Percentiles rank a stretch among this genome's conserved stretches.
phyloP scores from a whole-genome alignment of 2,329 filamentous ascomycete genomes.

The Leptoxyphium fumago region DNA sequence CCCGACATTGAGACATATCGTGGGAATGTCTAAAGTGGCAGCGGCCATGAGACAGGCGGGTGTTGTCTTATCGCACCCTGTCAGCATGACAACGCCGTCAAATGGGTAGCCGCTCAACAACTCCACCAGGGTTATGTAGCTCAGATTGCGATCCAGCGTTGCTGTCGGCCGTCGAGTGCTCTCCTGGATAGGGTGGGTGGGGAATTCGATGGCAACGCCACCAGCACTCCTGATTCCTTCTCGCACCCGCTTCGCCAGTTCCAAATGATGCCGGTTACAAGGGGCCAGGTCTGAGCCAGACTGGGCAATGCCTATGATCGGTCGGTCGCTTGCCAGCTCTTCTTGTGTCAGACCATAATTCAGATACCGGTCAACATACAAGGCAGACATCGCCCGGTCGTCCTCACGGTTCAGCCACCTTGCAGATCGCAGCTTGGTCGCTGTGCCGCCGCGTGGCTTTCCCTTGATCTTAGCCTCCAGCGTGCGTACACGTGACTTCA shows the following conservation, averaged over 20 bases:
- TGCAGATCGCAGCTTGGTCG: conserved; percentile 11
- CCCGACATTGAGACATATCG: conserved; percentile 18
- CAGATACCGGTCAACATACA: conserved; percentile 18
- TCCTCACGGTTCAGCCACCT: conserved; percentile 17
- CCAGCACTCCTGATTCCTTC: conserved; percentile 17
- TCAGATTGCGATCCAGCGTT: conserved; percentile 16
- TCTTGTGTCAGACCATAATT: conserved; percentile 17
- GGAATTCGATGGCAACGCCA: conserved; percentile 18
- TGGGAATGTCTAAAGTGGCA: conserved; percentile 17
- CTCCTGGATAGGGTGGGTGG: conserved; percentile 19
- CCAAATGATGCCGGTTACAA: conserved; percentile 17
- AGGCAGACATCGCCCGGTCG: conserved; percentile 15
- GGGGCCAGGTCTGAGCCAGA: conserved; percentile 17
- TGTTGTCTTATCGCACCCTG: conserved; percentile 19
- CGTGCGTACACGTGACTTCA: conserved; percentile 15
- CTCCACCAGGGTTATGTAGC: conserved; percentile 16
- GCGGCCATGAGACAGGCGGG: conserved; percentile 19
- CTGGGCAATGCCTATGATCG: conserved; percentile 19
- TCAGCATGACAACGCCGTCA: conserved; percentile 17
- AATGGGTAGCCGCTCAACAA: conserved; percentile 18
- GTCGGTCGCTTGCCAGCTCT: conserved; percentile 14
- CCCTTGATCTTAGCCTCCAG: conserved; percentile 14
- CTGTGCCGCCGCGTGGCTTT: conserved; percentile 6
- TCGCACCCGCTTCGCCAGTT: conserved; percentile 14
- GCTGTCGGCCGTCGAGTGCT: conserved; percentile 15